Evolutionary conservation across 805 yeast genomes (phyloP).

Genomic region (Cyberlindnera nakhonratchasimensis): DNA sequence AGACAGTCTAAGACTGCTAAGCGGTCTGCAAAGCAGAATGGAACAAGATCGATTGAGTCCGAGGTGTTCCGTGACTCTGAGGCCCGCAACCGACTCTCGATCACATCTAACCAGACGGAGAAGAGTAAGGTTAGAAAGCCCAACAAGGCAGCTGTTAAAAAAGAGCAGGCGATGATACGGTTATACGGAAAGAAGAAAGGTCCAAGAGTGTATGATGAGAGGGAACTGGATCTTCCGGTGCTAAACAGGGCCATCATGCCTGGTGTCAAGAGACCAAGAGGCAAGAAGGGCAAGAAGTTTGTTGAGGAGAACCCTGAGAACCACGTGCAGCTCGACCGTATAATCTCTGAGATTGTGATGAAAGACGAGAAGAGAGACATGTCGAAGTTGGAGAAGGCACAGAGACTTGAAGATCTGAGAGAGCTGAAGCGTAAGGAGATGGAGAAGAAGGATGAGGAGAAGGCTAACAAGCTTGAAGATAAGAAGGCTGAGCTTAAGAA

Average conservation of each 20-base stretch:
- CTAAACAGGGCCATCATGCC: conserved; percentile 83
- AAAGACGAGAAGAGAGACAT: conserved; percentile 74
- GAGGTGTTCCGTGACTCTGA: conserved; percentile 62
- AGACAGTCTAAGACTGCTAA: conserved; percentile 60
- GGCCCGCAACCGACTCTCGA: conserved; percentile 65
- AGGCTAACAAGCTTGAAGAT: conserved; percentile 63
- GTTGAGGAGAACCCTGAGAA: conserved; percentile 59
- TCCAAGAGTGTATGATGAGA: conserved; percentile 58
- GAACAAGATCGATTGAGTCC: conserved; percentile 54
- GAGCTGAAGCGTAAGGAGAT: conserved; percentile 83
- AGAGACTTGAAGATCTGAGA: conserved; percentile 85
- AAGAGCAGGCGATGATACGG: conserved; percentile 60
- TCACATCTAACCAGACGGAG: conserved; percentile 40
- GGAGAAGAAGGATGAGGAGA: conserved; percentile 74
- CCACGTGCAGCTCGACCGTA: conserved; percentile 54
- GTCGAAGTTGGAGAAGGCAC: conserved; percentile 85
- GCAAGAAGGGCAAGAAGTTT: conserved; percentile 85
- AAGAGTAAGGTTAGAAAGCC: conserved; percentile 50
- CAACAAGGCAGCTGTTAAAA: conserved; percentile 53
- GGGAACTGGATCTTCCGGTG: conserved; percentile 73
- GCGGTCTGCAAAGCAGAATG: conserved; percentile 49
- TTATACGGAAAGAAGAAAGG: conserved; percentile 58
- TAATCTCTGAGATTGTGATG: conserved; percentile 80
- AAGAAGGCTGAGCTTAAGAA: conserved; percentile 75
- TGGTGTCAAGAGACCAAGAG: conserved; percentile 70